Base-by-base conservation (phyloP, 495 filamentous ascomycete species). In the Tuber magnatum region DNA sequence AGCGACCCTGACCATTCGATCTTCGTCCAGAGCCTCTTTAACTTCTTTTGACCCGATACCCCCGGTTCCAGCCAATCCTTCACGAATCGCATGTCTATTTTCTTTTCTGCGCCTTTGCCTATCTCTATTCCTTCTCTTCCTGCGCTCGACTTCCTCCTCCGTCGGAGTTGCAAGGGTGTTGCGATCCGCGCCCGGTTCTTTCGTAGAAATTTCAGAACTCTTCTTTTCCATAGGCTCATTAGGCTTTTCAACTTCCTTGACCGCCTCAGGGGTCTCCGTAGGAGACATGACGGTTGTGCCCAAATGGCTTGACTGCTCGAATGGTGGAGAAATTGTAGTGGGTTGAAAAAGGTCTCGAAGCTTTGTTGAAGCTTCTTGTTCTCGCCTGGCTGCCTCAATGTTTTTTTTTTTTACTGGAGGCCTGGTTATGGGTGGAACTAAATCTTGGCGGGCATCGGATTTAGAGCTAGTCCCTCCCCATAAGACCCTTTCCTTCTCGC, bases 371-470 rank as follows among this genome's bases (percentile, higher is more conserved):
- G 39, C 65, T 35, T 35, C 28, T 65, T 2, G 24, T 32, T 61
- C 20, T 24, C 7, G 46, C 46, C 46, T 51, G 22, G 46, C n/a
- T 51, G 22, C 46, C 20, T 28, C 3, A 65, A 69, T 75, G 74
- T 77, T 77, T 77, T 76, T 18, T 28, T 35, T 5, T 28, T 1
- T 12, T 35, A 61, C 22, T 16, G 12, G n/a, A 5, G n/a, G 56
- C 6, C 14, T 16, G 73, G 44, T 40, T 24, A 74, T 68, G 71
- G 74, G 42, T 72, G 71, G 28, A 77, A 35, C 28, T 0, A 78
- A 78, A 79, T 72, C 75, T 79, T 79, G 77, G 77, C 75, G 16
- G 43, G 1, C 43, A 38, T 24, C 22, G 18, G 38, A 10, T 32
- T 22, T 70, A 16, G 75, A 74, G 42, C 71, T 68, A 68, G 41